These are phyloP conservation scores for Phyllosticta capitalensis DNA, from an alignment of 2,329 filamentous ascomycete genomes.

Conservation along the genomic window DNA sequence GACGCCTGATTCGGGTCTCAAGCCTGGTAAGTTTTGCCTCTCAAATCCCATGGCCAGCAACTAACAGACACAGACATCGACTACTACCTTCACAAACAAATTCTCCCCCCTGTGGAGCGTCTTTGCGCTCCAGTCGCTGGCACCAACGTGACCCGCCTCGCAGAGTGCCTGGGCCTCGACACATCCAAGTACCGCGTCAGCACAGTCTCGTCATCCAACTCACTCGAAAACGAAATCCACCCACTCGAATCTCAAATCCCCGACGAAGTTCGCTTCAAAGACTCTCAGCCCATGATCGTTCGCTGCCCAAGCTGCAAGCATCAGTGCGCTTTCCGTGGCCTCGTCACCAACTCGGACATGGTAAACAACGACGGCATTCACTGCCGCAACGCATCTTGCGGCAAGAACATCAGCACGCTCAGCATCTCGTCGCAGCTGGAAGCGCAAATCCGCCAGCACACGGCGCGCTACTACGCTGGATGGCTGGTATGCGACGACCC, in stretches of 20 bases:
- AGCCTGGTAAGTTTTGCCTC: slow-evolving; percentile 38
- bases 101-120: slow-evolving; percentile 94
- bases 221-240: slow-evolving; percentile 55
- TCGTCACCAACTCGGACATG: slow-evolving; percentile 44
- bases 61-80: slow-evolving; percentile 57
- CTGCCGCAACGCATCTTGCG: slow-evolving; percentile 58
- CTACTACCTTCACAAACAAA: slow-evolving; percentile 97
- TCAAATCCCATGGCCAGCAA: background rate
- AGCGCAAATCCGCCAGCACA: slow-evolving; percentile 66
- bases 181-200: slow-evolving; percentile 74
- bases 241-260: slow-evolving; percentile 91
- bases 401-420: slow-evolving; percentile 55
- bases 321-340: slow-evolving; percentile 64
- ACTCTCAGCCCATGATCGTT: slow-evolving; percentile 66
- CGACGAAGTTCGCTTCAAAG: slow-evolving; percentile 78
- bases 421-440: slow-evolving; percentile 82
- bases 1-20: slow-evolving; percentile 63
- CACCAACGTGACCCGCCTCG: slow-evolving; percentile 80
- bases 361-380: slow-evolving; percentile 66
- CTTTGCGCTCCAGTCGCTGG: slow-evolving; percentile 92
- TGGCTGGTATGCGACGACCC: slow-evolving; percentile 87
- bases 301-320: slow-evolving; percentile 74
- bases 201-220: slow-evolving; percentile 42
- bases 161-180: slow-evolving; percentile 89
- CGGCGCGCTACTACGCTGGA: slow-evolving; percentile 80